A percentile compares a stretch with the other conserved stretches of the same genome.
phyloP scores from a whole-genome alignment of 352 stramenopile genomes.

The Phytophthora aleatoria region DNA sequence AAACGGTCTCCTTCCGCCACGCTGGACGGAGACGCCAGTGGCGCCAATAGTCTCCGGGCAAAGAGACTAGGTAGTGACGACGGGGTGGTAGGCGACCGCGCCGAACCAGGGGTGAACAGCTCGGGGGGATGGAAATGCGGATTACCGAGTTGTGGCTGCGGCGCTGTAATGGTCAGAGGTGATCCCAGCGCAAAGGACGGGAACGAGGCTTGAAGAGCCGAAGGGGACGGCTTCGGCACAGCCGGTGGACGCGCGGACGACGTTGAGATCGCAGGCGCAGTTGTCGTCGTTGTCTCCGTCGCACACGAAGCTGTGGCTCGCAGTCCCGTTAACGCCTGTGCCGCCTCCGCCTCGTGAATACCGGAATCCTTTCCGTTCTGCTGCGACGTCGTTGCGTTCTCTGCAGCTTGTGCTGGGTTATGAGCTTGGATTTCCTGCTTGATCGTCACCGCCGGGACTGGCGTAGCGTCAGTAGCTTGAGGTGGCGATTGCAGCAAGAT shows the following conservation, averaged over 20 bases:
- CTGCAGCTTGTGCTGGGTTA: neutral
- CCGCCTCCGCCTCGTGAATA: conserved; percentile 66
- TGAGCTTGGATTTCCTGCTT: conserved; percentile 22
- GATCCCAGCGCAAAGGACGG: conserved; percentile 39
- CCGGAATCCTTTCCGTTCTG: conserved; percentile 38
- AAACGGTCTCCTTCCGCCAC: conserved; percentile 29
- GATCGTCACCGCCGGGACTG: conserved; percentile 21
- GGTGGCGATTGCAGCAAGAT: conserved; percentile 27
- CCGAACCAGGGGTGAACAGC: conserved; percentile 31
- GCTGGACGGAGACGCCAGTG: conserved; percentile 39
- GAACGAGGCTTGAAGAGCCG: conserved; percentile 36
- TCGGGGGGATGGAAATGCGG: conserved; percentile 46
- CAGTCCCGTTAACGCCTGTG: conserved; percentile 75
- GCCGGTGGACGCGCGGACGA: conserved; percentile 28
- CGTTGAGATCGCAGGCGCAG: conserved; percentile 10
- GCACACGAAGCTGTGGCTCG: conserved; percentile 33
- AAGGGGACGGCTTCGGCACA: conserved; percentile 27
- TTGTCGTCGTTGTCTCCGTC: conserved; percentile 9
- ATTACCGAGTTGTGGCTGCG: conserved; percentile 32
- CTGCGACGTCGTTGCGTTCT: neutral
- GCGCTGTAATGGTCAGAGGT: conserved; percentile 56
- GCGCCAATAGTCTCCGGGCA: conserved; percentile 44
- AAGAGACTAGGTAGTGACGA: conserved; percentile 60
- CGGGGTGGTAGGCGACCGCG: conserved; percentile 33
- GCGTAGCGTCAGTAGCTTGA: conserved; percentile 6